Base-by-base conservation (phyloP, 2,329 filamentous ascomycete genomes). In the Ambrosiella cleistominuta region DNA sequence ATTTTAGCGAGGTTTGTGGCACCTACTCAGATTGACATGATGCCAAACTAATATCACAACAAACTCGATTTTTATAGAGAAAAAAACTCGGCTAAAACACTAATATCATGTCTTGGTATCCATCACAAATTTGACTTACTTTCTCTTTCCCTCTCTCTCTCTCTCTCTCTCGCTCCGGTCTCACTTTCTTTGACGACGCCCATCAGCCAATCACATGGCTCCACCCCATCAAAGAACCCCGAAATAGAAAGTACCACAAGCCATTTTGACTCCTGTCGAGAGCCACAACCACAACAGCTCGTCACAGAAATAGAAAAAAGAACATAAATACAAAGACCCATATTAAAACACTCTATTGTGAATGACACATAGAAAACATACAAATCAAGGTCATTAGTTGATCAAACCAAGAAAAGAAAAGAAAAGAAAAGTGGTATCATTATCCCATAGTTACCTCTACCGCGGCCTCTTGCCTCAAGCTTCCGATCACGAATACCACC, bases 401-500 rank as follows among this genome's bases (percentile, higher is more conserved):
- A 7, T 13, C 8, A 37, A 15, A 12, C 19, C 13, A 36, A 53
- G n/a, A 35, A 53, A 12, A 15, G 9, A 55, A 53, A 12, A 15
- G 9, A 55, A 38, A 37, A 40, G 50, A 50, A 17, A 27, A 52
- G 35, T 44, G 39, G 27, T 57, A n/a, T 59, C 37, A 36, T 52
- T 59, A 47, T 50, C 27, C n/a, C 40, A 49, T 36, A 15, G n/a
- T 45, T 19, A 37, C 40, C 17, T 47, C 36, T 44, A 49, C 7
- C 19, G 8, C 8, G 27, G 27, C 49, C 17, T 35, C 38, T 19
- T 15, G 1, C 6, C 13, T 39, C 36, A 35, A 37, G 38, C 36
- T 12, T 5, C 52, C 37, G 13, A 39, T 67, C 64, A 85, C 62
- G 75, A 78, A 66, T 87, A 86, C 85, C 85, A 88, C 27, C 82